phyloP scores from a whole-genome alignment of 2,329 filamentous ascomycete genomes.

The Hymenoscyphus fructigenus region DNA sequence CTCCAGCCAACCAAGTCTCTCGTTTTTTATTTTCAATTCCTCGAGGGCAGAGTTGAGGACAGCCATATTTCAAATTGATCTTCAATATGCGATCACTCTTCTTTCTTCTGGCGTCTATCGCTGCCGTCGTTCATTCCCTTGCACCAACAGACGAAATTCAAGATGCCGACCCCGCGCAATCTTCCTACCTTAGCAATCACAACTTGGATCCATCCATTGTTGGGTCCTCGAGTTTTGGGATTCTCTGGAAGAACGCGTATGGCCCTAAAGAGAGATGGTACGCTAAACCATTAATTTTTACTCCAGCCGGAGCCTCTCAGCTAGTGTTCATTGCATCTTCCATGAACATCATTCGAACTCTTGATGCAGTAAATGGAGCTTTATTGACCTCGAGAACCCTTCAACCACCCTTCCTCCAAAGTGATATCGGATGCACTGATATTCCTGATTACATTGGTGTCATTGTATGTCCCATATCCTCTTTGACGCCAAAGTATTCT shows the following conservation, averaged over 20 bases:
- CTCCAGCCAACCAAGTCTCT: background rate
- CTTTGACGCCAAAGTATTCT: background rate
- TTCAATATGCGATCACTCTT: background rate
- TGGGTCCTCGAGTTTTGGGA: conserved; percentile 39
- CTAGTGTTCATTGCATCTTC: conserved; percentile 42
- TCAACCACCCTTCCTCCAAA: conserved; percentile 40
- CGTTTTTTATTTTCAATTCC: background rate
- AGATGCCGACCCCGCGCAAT: conserved; percentile 38
- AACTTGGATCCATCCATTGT: conserved; percentile 42
- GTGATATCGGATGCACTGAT: conserved; percentile 39
- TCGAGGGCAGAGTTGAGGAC: background rate
- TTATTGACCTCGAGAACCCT: conserved; percentile 40
- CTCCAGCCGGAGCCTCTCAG: conserved; percentile 39
- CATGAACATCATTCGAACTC: conserved; percentile 41
- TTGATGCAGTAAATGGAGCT: conserved; percentile 44
- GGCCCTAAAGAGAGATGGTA: conserved; percentile 38
- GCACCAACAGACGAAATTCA: conserved; percentile 26
- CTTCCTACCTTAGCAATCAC: conserved; percentile 43
- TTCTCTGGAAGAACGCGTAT: conserved; percentile 38
- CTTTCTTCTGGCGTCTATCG: background rate
- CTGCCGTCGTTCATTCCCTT: background rate
- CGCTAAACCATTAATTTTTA: conserved; percentile 46
- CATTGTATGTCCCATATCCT: conserved; percentile 22
- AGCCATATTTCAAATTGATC: background rate
- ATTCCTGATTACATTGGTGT: conserved; percentile 42